Percentiles rank a stretch among this genome's conserved stretches.
phyloP scores from a whole-genome alignment of 495 filamentous ascomycete species.

The Penicillium angulare region DNA sequence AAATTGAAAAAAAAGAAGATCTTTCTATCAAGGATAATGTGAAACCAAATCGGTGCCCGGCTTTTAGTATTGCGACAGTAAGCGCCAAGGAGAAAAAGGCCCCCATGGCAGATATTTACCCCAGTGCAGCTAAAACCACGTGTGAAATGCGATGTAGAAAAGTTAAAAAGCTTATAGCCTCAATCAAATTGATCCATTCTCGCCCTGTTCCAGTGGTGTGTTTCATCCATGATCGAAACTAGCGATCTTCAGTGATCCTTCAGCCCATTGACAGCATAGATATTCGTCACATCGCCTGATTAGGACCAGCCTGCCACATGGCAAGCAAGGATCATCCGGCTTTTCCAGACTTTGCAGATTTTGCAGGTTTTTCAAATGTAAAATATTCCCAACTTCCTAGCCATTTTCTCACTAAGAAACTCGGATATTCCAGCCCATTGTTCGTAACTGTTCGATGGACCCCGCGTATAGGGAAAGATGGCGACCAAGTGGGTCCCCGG shows the following conservation, averaged over 20 bases:
- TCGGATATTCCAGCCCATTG: neutral
- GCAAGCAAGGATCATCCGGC: neutral
- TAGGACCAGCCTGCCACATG: too few species aligned
- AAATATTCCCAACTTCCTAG: too few species aligned
- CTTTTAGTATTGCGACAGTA: constrained; percentile 6
- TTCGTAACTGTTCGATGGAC: neutral
- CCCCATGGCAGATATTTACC: constrained; percentile 1
- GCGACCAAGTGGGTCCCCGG: neutral
- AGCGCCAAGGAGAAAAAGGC: constrained; percentile 4
- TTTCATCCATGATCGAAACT: too few species aligned
- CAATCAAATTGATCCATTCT: neutral
- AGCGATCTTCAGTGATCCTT: neutral
- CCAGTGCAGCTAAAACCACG: neutral
- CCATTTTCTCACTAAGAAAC: too few species aligned
- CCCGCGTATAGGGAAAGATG: neutral
- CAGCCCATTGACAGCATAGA: neutral
- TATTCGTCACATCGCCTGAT: neutral
- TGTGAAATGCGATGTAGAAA: neutral
- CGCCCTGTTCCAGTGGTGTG: neutral
- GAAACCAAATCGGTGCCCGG: neutral
- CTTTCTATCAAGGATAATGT: neutral
- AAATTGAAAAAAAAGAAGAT: neutral
- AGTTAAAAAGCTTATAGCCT: neutral
- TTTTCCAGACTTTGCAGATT: too few species aligned
- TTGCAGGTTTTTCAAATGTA: too few species aligned